phyloP scores from a whole-genome alignment of 805 yeast genomes.

The Ogataea pilisensis region DNA sequence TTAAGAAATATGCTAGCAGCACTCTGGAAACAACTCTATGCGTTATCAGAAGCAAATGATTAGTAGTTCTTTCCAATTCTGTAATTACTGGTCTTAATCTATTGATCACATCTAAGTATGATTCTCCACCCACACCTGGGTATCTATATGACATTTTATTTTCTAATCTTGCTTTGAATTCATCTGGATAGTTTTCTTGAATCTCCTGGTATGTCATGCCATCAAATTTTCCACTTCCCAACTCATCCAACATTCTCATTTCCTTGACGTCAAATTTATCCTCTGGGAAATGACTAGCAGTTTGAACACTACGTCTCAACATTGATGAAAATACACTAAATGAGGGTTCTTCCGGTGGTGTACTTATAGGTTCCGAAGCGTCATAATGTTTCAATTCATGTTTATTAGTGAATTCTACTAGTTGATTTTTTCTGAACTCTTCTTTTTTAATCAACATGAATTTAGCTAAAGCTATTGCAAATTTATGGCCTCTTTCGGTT shows the following conservation, averaged over 20 bases:
- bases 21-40: conserved; percentile 92
- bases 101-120: conserved; percentile 88
- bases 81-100: conserved; percentile 85
- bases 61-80: conserved; percentile 88
- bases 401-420: conserved; percentile 46
- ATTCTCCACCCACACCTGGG: conserved; percentile 97
- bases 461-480: conserved; percentile 64
- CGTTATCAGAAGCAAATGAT: conserved; percentile 75
- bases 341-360: conserved; percentile 58
- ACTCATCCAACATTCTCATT: conserved; percentile 89
- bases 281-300: conserved; percentile 74
- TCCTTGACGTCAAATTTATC: conserved; percentile 72
- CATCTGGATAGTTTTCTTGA: conserved; percentile 65
- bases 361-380: conserved; percentile 4
- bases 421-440: conserved; percentile 62
- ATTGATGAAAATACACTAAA: conserved; percentile 93
- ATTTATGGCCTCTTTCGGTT: conserved; percentile 74
- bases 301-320: conserved; percentile 73
- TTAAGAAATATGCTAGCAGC: conserved; percentile 82
- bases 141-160: conserved; percentile 84
- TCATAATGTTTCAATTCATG: conserved; percentile 32
- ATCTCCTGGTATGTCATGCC: conserved; percentile 92
- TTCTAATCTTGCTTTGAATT: conserved; percentile 67
- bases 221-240: conserved; percentile 90
- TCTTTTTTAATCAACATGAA: conserved; percentile 70